Evolutionary conservation across 305 asterid genomes (phyloP), one percentile per base, ranked within the genome.

Genomic region (Salvia sclarea): DNA sequence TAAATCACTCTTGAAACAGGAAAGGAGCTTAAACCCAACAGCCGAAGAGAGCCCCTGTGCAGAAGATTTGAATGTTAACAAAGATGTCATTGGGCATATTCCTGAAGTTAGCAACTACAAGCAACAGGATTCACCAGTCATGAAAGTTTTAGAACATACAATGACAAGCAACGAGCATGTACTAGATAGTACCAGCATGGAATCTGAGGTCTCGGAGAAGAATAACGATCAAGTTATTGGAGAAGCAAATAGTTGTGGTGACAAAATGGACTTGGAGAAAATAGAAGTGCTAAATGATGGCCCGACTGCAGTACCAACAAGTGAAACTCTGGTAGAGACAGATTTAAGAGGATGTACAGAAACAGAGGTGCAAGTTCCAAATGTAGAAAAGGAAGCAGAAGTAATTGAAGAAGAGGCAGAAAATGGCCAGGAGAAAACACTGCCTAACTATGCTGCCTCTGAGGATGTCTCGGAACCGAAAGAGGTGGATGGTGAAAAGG

Each of bases 131-230:
- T 61, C 75, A 50, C 47, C 71, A 41, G 13, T 35, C 70, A 63
- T 48, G 41, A 30, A 76, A 24, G 72, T 61, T 43, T 33, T 71
- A 57, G 83, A 66, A 61, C 54, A 54, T 24, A 61, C 12, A 21
- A n/a, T 25, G 35, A 37, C 57, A 48, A 72, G 76, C 68, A 64
- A 60, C 30, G 59, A 72, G 52, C 52, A 71, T 45, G 72, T 20
- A 60, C 53, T 62, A 59, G 59, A 69, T n/a, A 45, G 35, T 66
- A 73, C 86, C 68, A 64, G 64, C 74, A 43, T 64, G 50, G 78
- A 55, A 61, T 55, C 76, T 72, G 84, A 76, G 67, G 76, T 70
- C 40, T 40, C 68, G 28, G 75, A 33, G 68, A 49, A 45, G 75
- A 73, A 30, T 38, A 33, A 68, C 41, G 75, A 66, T 52, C 60